Base-by-base conservation (phyloP, 768 basidiomycete species). In the Lactifluus piperatus region DNA sequence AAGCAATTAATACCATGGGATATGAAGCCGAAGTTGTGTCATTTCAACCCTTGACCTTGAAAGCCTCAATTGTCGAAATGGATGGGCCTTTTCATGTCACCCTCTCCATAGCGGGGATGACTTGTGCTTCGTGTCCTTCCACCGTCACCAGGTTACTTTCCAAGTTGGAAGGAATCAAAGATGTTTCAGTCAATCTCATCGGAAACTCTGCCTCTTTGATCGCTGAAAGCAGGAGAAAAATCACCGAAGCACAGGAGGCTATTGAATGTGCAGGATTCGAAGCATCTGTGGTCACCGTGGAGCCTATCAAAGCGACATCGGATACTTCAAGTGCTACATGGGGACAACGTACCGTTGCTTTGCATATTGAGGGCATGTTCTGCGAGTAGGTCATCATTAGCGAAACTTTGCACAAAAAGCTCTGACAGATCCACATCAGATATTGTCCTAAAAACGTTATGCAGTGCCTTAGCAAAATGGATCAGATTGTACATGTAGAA, bases 91-190 rank as follows among this genome's bases (percentile, higher is more conserved):
- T 69, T 66, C 68, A 54, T 3, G 57, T 81, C 37, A 74, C 76
- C 0, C 74, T 90, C 37, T 81, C 84, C 0, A 73, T 92, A 7
- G 81, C 76, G 0, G 89, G 89, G 3, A 91, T 91, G 88, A 83
- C 87, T 2, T 91, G 89, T 69, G 75, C 81, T 0, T 78, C 86
- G 3, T 91, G 90, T 64, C 74, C 77, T 11, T 71, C 73, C 1
- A 76, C 84, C 0, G 75, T 92, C 57, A 79, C 77, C 0, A 71
- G 76, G 16, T 68, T 75, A 24, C 67, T 88, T 13, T 73, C 76
- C 4, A 74, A 75, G 6, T 68, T 85, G 4, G 70, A 75, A 0
- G 84, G 82, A 0, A 73, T 87, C 2, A 73, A 79, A 1, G 71
- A 80, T 16, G 72, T 82, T 27, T 68, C 72, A 1, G 79, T 91